Base-by-base conservation (phyloP, 2,329 filamentous ascomycete species). In the Ophiostoma perfectum region DNA sequence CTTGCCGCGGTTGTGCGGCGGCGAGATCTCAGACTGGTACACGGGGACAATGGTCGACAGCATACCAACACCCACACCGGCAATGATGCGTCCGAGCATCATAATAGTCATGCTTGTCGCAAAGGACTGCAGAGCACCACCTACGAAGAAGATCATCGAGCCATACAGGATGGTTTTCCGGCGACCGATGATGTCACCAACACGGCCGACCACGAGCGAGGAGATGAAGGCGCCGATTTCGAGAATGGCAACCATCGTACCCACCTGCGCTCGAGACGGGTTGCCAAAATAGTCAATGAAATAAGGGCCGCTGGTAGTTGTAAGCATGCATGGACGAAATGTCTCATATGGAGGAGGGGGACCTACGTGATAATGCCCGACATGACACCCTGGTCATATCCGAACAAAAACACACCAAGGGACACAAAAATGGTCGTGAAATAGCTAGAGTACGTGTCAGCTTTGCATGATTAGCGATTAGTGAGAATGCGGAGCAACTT, bases 191-290 rank as follows among this genome's bases (percentile, higher is more conserved):
- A 97, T 86, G 77, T 99, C 95, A 73, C 95, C 95, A 69, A 98
- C 86, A 71, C 90, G 88, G 65, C 95, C 95, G 47, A 98, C 92
- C 42, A 89, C 78, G 11, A 99, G 80, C 0, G 94, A 98, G 27
- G 94, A 90, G 74, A 96, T 90, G 71, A 99, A 90, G 49, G 95
- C 95, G 70, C 95, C 95, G 67, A 98, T 83, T 80, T 97, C 94
- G 70, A 99, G 85, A 74, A 99, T 98, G 73, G 95, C 94, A 69
- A 99, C 95, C 90, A 98, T 98, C 41, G 93, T 98, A 70, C 94
- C 95, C 70, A 99, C 89, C 77, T 97, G 88, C 64, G 93, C 92
- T 74, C 87, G 86, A 38, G 91, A 90, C 27, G 95, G 95, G 74
- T 98, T 88, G 75, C 93, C 84, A 80, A 99, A 98, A 78, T 97